phyloP scores from a whole-genome alignment of 2,329 filamentous ascomycete genomes.

The Apiospora pterosperma region DNA sequence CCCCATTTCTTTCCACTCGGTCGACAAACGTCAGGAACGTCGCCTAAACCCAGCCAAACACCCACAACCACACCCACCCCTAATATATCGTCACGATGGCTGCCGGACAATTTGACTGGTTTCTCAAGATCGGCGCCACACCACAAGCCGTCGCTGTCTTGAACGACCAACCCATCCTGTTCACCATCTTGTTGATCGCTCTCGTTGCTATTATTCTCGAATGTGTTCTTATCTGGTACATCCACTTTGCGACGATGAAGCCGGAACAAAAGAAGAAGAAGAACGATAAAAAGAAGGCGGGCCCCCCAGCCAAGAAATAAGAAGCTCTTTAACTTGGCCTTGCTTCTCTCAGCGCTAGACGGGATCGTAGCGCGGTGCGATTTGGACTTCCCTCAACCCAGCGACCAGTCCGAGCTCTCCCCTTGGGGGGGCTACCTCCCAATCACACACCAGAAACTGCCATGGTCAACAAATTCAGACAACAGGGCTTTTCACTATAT shows the following conservation, averaged over 20 bases:
- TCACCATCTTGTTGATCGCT: conserved; percentile 54
- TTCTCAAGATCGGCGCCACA: conserved; percentile 54
- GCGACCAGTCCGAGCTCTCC: neutral
- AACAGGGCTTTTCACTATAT: neutral
- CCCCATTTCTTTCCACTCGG: conserved; percentile 3
- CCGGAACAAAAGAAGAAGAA: conserved; percentile 57
- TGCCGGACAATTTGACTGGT: conserved; percentile 53
- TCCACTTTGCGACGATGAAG: conserved; percentile 58
- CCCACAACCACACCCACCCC: neutral
- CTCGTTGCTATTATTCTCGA: conserved; percentile 47
- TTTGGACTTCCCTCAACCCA: neutral
- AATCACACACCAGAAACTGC: neutral
- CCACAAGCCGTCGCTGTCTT: conserved; percentile 54
- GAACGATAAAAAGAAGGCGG: conserved; percentile 37
- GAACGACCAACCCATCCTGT: conserved; percentile 59
- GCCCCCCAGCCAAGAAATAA: conserved; percentile 15
- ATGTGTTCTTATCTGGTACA: conserved; percentile 50
- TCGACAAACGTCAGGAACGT: conserved; percentile 12
- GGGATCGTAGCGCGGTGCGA: neutral
- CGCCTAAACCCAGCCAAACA: conserved; percentile 2
- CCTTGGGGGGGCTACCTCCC: neutral
- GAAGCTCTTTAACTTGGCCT: conserved; percentile 1
- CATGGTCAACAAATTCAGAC: neutral
- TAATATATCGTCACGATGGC: conserved; percentile 9
- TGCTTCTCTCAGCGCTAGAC: neutral